These are phyloP conservation scores for Aspergillus asperescens DNA, from an alignment of 495 filamentous ascomycete genomes.

Conservation along the genomic window DNA sequence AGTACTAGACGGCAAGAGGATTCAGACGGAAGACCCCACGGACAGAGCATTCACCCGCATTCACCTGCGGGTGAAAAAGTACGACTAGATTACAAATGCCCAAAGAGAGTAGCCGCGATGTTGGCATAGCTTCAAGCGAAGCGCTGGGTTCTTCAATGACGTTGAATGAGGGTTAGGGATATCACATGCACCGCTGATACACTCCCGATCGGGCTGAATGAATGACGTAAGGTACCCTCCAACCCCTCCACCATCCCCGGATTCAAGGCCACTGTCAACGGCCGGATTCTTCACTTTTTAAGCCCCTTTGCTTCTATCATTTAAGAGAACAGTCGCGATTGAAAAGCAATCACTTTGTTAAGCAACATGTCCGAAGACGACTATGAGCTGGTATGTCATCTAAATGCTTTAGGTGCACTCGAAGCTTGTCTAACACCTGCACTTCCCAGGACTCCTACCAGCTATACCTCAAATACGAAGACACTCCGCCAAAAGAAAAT, in stretches of 20 bases:
- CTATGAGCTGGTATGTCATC: background rate
- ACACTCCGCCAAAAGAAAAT: slow-evolving; percentile 27
- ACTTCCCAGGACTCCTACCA: slow-evolving; percentile 47
- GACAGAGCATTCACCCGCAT: too few relatives aligned
- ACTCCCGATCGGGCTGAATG: background rate
- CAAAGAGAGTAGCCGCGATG: too few relatives aligned
- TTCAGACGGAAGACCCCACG: too few relatives aligned
- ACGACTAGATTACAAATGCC: too few relatives aligned
- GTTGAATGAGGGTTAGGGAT: background rate
- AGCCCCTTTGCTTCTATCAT: background rate
- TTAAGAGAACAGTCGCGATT: too few relatives aligned
- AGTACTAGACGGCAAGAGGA: too few relatives aligned
- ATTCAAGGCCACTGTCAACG: background rate
- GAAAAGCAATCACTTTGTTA: background rate
- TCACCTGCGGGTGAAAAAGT: too few relatives aligned
- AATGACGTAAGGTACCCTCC: background rate
- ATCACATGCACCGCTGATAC: background rate
- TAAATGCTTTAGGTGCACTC: background rate
- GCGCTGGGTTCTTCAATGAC: background rate
- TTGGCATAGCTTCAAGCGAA: background rate
- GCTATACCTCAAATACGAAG: slow-evolving; percentile 45
- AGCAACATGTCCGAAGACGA: slow-evolving; percentile 2
- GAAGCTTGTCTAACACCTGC: background rate
- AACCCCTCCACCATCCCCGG: background rate
- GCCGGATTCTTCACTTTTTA: background rate